These are phyloP conservation scores for Colletotrichum tabaci DNA, from an alignment of 2,329 filamentous ascomycete genomes.

Conservation along the genomic window DNA sequence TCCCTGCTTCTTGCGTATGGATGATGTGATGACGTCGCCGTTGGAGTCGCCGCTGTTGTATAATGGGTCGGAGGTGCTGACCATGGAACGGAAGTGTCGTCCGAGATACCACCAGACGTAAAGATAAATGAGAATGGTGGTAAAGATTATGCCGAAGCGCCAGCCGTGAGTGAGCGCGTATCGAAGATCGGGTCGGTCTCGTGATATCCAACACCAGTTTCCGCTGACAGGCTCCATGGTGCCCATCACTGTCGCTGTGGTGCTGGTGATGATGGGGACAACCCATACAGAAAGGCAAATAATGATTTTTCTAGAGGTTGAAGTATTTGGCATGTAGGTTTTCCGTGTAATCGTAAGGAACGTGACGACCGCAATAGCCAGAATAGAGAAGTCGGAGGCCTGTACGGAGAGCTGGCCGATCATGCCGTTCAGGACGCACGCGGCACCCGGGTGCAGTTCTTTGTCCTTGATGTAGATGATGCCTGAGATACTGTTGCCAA, in stretches of 20 bases:
- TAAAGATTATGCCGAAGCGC: constrained; percentile 59
- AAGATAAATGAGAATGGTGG: constrained; percentile 57
- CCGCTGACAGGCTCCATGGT: constrained; percentile 54
- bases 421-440: constrained; percentile 60
- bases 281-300: constrained; percentile 59
- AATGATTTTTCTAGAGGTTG: constrained; percentile 48
- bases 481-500: constrained; percentile 60
- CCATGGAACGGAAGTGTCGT: constrained; percentile 44
- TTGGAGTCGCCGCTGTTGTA: constrained; percentile 19
- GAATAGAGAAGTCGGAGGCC: constrained; percentile 59
- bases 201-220: constrained; percentile 65
- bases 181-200: constrained; percentile 54
- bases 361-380: constrained; percentile 61
- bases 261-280: constrained; percentile 55
- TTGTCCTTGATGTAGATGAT: constrained; percentile 50
- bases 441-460: constrained; percentile 48
- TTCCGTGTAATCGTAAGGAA: constrained; percentile 56
- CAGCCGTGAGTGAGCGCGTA: constrained; percentile 62
- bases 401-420: constrained; percentile 62
- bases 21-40: constrained; percentile 19
- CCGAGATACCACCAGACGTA: constrained; percentile 58
- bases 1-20: constrained; percentile 35
- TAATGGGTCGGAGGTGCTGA: constrained; percentile 29
- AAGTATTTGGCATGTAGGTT: constrained; percentile 51
- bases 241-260: constrained; percentile 48